These are phyloP conservation scores for Colletotrichum caudatum DNA, from an alignment of 2,329 filamentous ascomycete genomes.

Conservation along the genomic window DNA sequence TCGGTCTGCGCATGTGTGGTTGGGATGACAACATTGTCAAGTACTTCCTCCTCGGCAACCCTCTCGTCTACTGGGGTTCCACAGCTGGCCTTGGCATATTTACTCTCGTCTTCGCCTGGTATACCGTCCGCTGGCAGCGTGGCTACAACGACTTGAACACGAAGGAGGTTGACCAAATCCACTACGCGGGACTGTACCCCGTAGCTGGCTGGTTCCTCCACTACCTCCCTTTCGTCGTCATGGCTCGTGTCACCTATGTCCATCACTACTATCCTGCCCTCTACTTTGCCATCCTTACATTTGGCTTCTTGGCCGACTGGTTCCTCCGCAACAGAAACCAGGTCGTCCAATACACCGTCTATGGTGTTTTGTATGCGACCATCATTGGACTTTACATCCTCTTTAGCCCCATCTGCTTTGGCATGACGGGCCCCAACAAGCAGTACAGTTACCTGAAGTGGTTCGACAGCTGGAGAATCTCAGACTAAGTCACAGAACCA, in stretches of 20 bases:
- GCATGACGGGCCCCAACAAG: slow-evolving; percentile 87
- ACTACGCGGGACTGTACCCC: slow-evolving; percentile 93
- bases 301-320: slow-evolving; percentile 92
- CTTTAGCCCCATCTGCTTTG: slow-evolving; percentile 96
- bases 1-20: slow-evolving; percentile 97
- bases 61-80: slow-evolving; percentile 94
- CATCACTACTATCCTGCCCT: slow-evolving; percentile 99
- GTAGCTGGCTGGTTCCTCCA: slow-evolving; percentile 95
- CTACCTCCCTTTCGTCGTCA: slow-evolving; percentile 94
- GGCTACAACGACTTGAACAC: slow-evolving; percentile 86
- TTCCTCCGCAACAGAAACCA: slow-evolving; percentile 75
- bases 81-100: slow-evolving; percentile 83
- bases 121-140: slow-evolving; percentile 94
- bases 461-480: slow-evolving; percentile 88
- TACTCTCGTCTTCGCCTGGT: slow-evolving; percentile 81
- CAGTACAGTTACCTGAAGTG: slow-evolving; percentile 95
- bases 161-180: slow-evolving; percentile 89
- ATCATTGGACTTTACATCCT: slow-evolving; percentile 87
- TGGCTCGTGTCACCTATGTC: slow-evolving; percentile 99
- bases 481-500: slow-evolving; percentile 60
- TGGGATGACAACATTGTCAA: slow-evolving; percentile 97
- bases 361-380: slow-evolving; percentile 77
- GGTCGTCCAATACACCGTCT: slow-evolving; percentile 75
- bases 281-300: slow-evolving; percentile 93
- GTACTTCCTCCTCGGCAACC: slow-evolving; percentile 98